phyloP scores from a whole-genome alignment of 192 early-diverging fungal genomes.

The Linnemannia elongata region DNA sequence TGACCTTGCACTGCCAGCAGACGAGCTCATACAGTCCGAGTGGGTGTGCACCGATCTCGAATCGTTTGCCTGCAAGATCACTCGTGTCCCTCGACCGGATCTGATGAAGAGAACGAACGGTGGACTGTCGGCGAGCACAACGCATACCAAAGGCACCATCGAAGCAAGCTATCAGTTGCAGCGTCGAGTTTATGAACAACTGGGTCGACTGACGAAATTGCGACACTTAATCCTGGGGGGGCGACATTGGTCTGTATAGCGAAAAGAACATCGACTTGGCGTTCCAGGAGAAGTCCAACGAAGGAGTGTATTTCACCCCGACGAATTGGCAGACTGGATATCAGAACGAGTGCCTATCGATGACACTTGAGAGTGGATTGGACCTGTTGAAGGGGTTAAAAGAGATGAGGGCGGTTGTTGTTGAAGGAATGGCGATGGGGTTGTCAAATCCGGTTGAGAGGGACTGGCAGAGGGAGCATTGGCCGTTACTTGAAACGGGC shows the following conservation, averaged over 20 bases:
- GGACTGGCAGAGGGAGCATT: background rate
- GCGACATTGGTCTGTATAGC: background rate
- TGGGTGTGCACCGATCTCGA: background rate
- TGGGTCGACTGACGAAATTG: background rate
- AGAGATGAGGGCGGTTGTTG: background rate
- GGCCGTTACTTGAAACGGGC: background rate
- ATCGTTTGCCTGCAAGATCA: background rate
- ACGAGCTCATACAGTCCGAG: background rate
- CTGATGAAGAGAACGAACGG: background rate
- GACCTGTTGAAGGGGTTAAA: background rate
- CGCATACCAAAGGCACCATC: background rate
- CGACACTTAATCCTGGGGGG: background rate
- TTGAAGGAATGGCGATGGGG: background rate
- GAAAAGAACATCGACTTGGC: background rate
- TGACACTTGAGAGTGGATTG: background rate
- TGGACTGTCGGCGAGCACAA: background rate
- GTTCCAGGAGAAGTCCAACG: background rate
- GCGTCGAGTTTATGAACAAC: background rate
- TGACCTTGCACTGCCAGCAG: background rate
- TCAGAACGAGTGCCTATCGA: background rate
- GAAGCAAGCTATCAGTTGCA: background rate
- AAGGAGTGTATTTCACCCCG: background rate
- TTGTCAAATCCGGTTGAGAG: background rate
- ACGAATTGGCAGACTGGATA: background rate
- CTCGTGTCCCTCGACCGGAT: background rate